Evolutionary conservation across 768 basidiomycete genomes (phyloP), one percentile per base, ranked within the genome.

Genomic region (Hygrophorus pudorinus): DNA sequence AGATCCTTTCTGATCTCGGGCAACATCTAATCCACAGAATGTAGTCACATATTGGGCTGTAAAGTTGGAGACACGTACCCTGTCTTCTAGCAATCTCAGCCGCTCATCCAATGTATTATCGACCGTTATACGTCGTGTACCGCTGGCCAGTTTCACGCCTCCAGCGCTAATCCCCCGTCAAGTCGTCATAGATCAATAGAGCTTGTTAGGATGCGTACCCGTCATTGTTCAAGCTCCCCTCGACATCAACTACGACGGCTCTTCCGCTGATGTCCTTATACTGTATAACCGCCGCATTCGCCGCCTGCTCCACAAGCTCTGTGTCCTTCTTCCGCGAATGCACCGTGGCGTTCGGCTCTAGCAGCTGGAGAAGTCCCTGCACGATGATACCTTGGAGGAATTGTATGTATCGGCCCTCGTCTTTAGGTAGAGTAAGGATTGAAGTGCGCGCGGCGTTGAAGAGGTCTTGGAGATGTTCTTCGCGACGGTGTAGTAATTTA

Each of bases 31-130:
- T 27, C 16, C 10, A 34, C 38, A n/a, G 16, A n/a, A 29, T 27
- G 56, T 17, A 49, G 36, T 24, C 7, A 14, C 9, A 20, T 30
- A 17, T 27, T 14, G 31, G 9, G n/a, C 24, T 27, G 27, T 30
- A 5, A 13, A 42, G 9, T 11, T 27, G 5, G n/a, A 16, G n/a
- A 21, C 21, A 18, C 34, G 32, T 40, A 89, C 91, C 65, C 85
- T 75, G 58, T 96, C 89, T 65, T 97, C 92, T 32, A 99, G 66
- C 51, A 98, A 62, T 51, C 81, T 73, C 56, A 99, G 64, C 38
- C 94, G 75, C 62, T 97, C 92, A 53, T 94, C 93, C 41, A 99
- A 69, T 2, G 93, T 92, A 59, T 99, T 98, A 64, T 98, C 87
- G 17, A 99, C 73, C 16, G 79, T 84, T 60, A 97, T 97, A 41